Evolutionary conservation across 768 basidiomycete genomes (phyloP), one percentile per base, ranked within the genome.

Genomic region (Tephrocybe rancida): DNA sequence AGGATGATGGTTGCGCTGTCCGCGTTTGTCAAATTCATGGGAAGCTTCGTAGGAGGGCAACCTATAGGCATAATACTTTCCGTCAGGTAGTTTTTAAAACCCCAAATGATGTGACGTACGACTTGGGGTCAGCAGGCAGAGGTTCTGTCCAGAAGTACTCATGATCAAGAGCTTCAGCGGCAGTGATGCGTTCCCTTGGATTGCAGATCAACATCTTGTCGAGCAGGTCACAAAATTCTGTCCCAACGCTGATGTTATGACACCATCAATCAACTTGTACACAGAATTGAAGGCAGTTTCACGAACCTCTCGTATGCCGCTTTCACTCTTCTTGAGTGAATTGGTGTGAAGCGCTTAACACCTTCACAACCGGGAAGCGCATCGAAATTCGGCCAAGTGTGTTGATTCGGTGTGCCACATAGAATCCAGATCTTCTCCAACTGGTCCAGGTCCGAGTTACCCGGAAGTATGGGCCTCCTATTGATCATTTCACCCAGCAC

Each of bases 401-500:
- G 86, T 57, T 90, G 85, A 57, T 86, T 89, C 1, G 95, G 94
- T 10, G 91, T 83, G 4, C 95, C 97, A 62, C 93, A 95, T n/a
- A 94, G 72, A 54, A 80, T 73, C 81, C 90, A 96, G 49, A 99
- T 98, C 70, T 85, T 87, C 61, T 89, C 85, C 9, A 97, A 71
- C 65, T 98, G 97, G 68, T 95, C 91, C n/a, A 94, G 72, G 61
- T 99, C 97, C 9, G 90, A 87, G 18, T 81, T 82, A 14, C 96
- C 96, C 5, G 86, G 86, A 49, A 98, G 78, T 52, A 99, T 94
- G 0, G 96, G 95, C 50, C 82, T 78, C 39, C 88, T 83, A 52
- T 81, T 79, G 68, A 92, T 96, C 93, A 98, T 98, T 71, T 99
- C 97, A 26, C 90, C 96, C n/a, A 98, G 76, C 25, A 98, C 92